Evolutionary conservation across 345 rosid genomes (phyloP).

Genomic region (Salix dunnii): DNA sequence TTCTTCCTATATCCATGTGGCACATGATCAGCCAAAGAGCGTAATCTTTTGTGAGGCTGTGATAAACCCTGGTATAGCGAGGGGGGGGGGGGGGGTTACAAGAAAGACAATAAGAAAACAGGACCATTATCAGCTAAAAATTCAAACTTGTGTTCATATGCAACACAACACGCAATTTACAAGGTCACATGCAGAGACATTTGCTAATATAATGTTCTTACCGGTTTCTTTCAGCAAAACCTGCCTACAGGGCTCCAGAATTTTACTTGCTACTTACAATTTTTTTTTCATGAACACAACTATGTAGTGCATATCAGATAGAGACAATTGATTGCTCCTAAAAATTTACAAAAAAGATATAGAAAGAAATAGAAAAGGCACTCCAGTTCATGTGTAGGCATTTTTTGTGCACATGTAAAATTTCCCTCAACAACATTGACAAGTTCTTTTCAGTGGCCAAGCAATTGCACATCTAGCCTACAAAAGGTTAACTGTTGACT

Average conservation of each 20-base stretch:
- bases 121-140: background rate
- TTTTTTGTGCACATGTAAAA: background rate
- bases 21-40: conserved; percentile 85
- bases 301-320: background rate
- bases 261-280: background rate
- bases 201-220: background rate
- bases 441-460: background rate
- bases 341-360: background rate
- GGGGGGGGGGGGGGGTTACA: background rate
- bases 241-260: background rate
- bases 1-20: conserved; percentile 76
- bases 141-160: background rate
- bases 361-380: background rate
- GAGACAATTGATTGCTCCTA: background rate
- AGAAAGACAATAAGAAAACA: background rate
- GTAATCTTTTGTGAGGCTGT: conserved; percentile 78
- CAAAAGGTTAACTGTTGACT: background rate
- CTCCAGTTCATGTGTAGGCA: background rate
- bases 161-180: background rate
- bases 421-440: background rate
- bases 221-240: background rate
- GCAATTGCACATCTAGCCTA: background rate
- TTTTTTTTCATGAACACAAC: background rate
- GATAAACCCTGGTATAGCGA: conserved; percentile 43
- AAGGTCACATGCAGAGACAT: background rate